phyloP scores from a whole-genome alignment of 139 green algal genomes.

The Chlamydomonas sphaeroides region DNA sequence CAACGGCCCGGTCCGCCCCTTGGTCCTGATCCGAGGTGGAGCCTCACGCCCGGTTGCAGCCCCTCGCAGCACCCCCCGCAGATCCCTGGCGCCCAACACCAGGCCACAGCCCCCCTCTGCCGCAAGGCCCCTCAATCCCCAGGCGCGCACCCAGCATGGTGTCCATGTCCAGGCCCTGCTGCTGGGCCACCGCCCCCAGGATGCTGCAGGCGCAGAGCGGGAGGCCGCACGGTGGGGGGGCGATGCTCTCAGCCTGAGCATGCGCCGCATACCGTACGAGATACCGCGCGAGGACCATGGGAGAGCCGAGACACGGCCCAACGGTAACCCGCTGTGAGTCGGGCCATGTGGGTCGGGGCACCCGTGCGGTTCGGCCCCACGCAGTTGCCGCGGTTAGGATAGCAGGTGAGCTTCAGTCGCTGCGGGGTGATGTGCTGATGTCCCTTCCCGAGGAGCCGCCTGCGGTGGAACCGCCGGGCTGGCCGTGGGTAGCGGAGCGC shows the following conservation, averaged over 20 bases:
- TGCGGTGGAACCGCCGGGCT: too few relatives aligned
- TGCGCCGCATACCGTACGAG: too few relatives aligned
- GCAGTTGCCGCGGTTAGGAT: not conserved
- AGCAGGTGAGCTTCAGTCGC: not conserved
- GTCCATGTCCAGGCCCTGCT: not conserved
- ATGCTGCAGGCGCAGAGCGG: not conserved
- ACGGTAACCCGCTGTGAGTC: too few relatives aligned
- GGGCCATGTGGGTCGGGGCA: not conserved
- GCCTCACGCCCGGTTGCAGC: not conserved
- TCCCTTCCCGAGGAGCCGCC: too few relatives aligned
- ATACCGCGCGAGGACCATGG: too few relatives aligned
- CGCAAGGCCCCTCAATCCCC: too few relatives aligned
- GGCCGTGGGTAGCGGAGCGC: not conserved
- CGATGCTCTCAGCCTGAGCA: too few relatives aligned
- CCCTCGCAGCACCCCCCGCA: not conserved
- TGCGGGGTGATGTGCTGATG: too few relatives aligned
- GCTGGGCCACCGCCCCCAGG: not conserved
- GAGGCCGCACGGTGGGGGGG: too few relatives aligned
- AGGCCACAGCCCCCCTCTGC: not conserved
- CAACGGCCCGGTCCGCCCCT: too few relatives aligned
- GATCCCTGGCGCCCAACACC: not conserved
- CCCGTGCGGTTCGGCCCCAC: too few relatives aligned
- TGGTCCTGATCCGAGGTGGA: too few relatives aligned
- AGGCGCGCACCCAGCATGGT: constrained; percentile 8
- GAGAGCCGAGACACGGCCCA: not conserved